These are phyloP conservation scores for Skeletonema costatum DNA, from an alignment of 108 stramenopile species.

Conservation along the genomic window DNA sequence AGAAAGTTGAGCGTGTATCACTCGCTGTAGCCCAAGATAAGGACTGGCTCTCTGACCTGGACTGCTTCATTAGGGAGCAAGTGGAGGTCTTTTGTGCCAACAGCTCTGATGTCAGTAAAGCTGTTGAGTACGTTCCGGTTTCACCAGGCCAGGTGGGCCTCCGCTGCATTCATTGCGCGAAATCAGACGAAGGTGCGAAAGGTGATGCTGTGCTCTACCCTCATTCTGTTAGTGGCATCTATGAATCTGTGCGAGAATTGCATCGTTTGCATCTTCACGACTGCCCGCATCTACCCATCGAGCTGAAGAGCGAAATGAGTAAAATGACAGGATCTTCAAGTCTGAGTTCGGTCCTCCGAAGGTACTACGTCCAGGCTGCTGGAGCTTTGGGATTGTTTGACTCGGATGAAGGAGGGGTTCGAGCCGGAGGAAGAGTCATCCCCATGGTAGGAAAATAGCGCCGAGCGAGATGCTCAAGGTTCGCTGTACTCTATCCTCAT, in stretches of 20 bases:
- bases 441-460: not conserved
- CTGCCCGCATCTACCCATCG: constrained; percentile 60
- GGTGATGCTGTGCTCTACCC: constrained; percentile 72
- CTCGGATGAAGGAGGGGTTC: constrained; percentile 67
- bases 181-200: constrained; percentile 32
- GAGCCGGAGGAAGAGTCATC: constrained; percentile 57
- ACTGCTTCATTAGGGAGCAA: constrained; percentile 75
- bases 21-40: constrained; percentile 84
- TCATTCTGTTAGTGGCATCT: constrained; percentile 74
- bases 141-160: constrained; percentile 78
- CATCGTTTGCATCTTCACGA: constrained; percentile 79
- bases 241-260: constrained; percentile 81
- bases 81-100: constrained; percentile 84
- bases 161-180: constrained; percentile 79
- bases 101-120: constrained; percentile 59
- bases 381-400: constrained; percentile 77
- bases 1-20: constrained; percentile 41
- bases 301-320: constrained; percentile 41
- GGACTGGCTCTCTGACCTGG: constrained; percentile 81
- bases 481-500: too few species aligned
- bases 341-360: constrained; percentile 71
- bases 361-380: constrained; percentile 79
- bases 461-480: too few species aligned
- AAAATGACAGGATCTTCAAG: constrained; percentile 64
- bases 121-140: constrained; percentile 60